These are phyloP conservation scores for Myxozyma melibiosi DNA, from an alignment of 805 yeast genomes.

Conservation along the genomic window DNA sequence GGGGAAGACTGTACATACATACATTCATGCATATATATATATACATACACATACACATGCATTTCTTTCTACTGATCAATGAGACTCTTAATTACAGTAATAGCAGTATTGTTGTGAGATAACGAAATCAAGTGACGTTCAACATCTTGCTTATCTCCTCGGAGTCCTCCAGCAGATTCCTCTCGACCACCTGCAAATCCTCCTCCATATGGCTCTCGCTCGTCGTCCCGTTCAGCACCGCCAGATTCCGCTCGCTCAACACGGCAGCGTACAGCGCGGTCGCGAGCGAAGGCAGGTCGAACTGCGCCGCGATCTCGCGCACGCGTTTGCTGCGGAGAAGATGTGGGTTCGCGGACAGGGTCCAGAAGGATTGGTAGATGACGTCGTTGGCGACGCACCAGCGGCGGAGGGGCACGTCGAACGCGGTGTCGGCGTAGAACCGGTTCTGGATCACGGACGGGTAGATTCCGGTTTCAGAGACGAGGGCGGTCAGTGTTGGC, in stretches of 20 bases:
- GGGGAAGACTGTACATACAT: background rate
- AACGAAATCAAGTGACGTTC: background rate
- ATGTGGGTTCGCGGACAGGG: conserved; percentile 7
- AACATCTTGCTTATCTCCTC: background rate
- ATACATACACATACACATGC: background rate
- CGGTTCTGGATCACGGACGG: conserved; percentile 13
- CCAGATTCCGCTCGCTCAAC: conserved; percentile 5
- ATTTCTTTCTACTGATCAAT: background rate
- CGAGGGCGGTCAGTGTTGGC: background rate
- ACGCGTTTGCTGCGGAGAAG: background rate
- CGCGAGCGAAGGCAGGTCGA: background rate
- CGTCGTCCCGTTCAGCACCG: conserved; percentile 18
- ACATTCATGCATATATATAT: background rate
- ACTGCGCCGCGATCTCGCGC: background rate
- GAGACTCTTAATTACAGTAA: too few species aligned
- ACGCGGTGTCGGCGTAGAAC: conserved; percentile 1
- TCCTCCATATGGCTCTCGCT: conserved; percentile 5
- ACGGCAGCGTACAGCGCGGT: conserved; percentile 6
- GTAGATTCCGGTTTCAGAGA: conserved; percentile 3
- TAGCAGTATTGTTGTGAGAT: too few species aligned
- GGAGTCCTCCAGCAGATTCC: background rate
- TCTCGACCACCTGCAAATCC: background rate
- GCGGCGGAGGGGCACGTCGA: conserved; percentile 5
- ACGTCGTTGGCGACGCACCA: conserved; percentile 4
- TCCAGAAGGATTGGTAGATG: conserved; percentile 20